Evolutionary conservation across 495 filamentous ascomycete species (phyloP).

Genomic region (Xylaria cubensis): DNA sequence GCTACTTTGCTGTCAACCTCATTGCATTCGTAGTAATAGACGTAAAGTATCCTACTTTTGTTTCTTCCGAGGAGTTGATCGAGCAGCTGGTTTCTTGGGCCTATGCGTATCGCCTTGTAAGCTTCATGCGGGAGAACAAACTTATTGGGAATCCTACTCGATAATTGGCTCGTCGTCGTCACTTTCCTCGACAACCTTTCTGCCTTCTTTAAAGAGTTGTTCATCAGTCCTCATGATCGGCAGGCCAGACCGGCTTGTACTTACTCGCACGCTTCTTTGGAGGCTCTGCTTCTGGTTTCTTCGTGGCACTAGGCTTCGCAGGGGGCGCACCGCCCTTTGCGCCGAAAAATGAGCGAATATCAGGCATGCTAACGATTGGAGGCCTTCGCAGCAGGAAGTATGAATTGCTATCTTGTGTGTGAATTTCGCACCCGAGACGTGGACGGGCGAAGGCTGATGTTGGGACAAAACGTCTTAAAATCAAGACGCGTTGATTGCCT

Average conservation of each 20-base stretch:
- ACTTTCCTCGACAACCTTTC: constrained; percentile 78
- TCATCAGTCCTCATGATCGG: constrained; percentile 34
- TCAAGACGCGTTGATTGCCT: constrained; percentile 23
- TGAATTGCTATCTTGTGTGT: neutral
- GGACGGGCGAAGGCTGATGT: constrained; percentile 5
- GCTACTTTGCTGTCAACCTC: constrained; percentile 28
- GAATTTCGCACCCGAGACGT: neutral
- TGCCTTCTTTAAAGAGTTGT: constrained; percentile 53
- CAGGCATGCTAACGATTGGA: constrained; percentile 62
- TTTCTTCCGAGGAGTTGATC: constrained; percentile 52
- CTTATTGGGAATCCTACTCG: constrained; percentile 40
- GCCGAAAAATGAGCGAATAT: constrained; percentile 84
- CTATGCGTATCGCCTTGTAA: constrained; percentile 26
- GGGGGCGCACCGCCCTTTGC: constrained; percentile 59
- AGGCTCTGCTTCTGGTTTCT: constrained; percentile 51
- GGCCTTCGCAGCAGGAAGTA: neutral
- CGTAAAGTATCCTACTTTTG: constrained; percentile 27
- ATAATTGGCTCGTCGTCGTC: constrained; percentile 63
- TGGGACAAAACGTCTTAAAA: constrained; percentile 7
- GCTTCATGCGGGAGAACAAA: neutral
- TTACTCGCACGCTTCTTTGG: constrained; percentile 49
- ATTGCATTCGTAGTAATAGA: neutral
- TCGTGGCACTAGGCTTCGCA: constrained; percentile 52
- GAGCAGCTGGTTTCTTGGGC: constrained; percentile 47
- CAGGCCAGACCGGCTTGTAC: constrained; percentile 30